Evolutionary conservation across 2,329 filamentous ascomycete species (phyloP).

Genomic region (Ophiostoma novo-ulmi): DNA sequence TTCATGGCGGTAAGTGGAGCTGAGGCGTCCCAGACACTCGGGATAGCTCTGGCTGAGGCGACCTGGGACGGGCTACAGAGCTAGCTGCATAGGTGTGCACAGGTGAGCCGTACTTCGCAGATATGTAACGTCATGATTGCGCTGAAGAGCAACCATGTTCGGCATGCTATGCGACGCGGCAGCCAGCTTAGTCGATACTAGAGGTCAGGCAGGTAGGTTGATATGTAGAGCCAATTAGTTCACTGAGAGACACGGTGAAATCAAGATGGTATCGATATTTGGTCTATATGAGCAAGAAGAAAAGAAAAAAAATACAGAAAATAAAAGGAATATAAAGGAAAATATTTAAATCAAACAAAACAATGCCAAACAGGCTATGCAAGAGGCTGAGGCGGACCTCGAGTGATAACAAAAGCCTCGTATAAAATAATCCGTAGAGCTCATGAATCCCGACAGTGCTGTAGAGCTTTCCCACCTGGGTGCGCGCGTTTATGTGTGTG

Average conservation of each 20-base stretch:
- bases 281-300: not conserved
- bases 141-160: not conserved
- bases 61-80: not conserved
- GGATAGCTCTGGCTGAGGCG: not conserved
- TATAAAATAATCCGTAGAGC: not conserved
- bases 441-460: not conserved
- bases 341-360: not conserved
- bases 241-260: not conserved
- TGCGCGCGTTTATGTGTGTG: slow-evolving; percentile 15
- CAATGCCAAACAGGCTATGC: slow-evolving; percentile 5
- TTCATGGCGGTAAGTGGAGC: not conserved
- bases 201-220: not conserved
- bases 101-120: not conserved
- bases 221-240: not conserved
- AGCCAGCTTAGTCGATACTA: not conserved
- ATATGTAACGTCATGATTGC: not conserved
- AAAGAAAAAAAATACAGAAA: not conserved
- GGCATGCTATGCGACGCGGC: not conserved
- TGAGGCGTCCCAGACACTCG: not conserved
- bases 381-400: not conserved
- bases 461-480: slow-evolving; percentile 14
- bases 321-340: not conserved
- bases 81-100: not conserved
- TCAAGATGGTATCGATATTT: slow-evolving; percentile 3
- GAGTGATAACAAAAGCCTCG: not conserved